phyloP scores from a whole-genome alignment of 148 eudicot species.

The Rhododendron griersonianum region DNA sequence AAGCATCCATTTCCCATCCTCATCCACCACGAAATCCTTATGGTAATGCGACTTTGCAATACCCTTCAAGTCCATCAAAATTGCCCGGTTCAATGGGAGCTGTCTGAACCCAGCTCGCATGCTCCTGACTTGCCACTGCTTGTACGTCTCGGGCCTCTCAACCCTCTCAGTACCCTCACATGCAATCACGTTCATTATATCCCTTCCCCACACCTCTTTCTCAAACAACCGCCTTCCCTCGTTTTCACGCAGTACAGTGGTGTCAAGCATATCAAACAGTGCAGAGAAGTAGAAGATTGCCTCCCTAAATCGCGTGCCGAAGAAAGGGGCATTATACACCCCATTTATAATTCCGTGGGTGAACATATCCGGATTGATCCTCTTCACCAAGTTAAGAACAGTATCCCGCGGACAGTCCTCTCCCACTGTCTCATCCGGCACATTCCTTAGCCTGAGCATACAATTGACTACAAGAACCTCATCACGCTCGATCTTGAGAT shows the following conservation, averaged over 20 bases:
- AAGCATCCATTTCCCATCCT: slow-evolving; percentile 55
- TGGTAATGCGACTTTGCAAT: slow-evolving; percentile 37
- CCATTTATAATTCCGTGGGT: slow-evolving; percentile 37
- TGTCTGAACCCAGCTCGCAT: slow-evolving; percentile 45
- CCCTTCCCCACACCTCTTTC: slow-evolving; percentile 32
- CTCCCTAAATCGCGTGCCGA: slow-evolving; percentile 35
- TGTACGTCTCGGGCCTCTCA: slow-evolving; percentile 59
- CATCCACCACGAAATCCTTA: slow-evolving; percentile 51
- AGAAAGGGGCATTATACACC: slow-evolving; percentile 30
- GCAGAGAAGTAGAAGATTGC: slow-evolving; percentile 34
- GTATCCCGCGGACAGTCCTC: slow-evolving; percentile 30
- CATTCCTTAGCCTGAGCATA: slow-evolving; percentile 22
- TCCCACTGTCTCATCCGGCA: slow-evolving; percentile 22
- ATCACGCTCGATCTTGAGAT: slow-evolving; percentile 24
- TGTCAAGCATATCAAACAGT: slow-evolving; percentile 38
- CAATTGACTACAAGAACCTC: slow-evolving; percentile 39
- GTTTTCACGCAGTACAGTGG: slow-evolving; percentile 21
- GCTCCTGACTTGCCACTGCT: slow-evolving; percentile 57
- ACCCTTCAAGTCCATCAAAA: slow-evolving; percentile 22
- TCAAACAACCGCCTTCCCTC: slow-evolving; percentile 24
- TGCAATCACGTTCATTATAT: slow-evolving; percentile 48
- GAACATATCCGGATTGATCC: slow-evolving; percentile 33
- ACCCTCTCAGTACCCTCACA: slow-evolving; percentile 61
- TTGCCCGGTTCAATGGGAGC: slow-evolving; percentile 25
- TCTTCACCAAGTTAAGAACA: slow-evolving; percentile 34